Base-by-base conservation (phyloP, 2,329 filamentous ascomycete genomes). In the Lecanosticta acicola region DNA sequence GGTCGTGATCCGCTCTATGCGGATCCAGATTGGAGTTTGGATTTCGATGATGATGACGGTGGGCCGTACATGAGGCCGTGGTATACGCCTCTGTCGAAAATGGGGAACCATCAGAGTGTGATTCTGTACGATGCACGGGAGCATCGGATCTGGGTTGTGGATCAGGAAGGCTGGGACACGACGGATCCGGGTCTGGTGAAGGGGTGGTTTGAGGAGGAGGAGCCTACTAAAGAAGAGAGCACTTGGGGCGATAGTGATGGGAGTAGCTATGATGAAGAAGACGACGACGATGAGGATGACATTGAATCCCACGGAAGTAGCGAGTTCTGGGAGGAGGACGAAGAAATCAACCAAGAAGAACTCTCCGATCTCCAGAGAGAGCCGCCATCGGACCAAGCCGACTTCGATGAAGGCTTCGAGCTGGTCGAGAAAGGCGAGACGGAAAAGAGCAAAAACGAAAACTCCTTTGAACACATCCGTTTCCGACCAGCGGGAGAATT, bases 371-470 rank as follows among this genome's bases (percentile, higher is more conserved):
- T 39, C 3, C 20, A 32, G 3, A n/a, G n/a, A n/a, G n/a, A n/a
- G n/a, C n/a, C 24, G 36, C 26, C 29, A 45, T 11, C 18, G 11
- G 32, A 45, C 20, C 33, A 41, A 8, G n/a, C 45, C 16, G 45
- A 48, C 26, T 48, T 34, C 20, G 45, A 51, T 21, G 48, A 51
- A 32, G 48, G 48, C 2, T 51, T 48, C 21, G 48, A 51, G 13
- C 17, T 51, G 7, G 21, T 41, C 4, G 45, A 48, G 13, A 35
- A 46, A 5, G 24, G 11, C 5, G 24, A 11, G 11, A 29, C 11
- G 24, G 24, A 29, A 11, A 11, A 29, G 18, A 16, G 16, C 33
- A 38, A 39, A 20, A 51, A 49, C 20, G 17, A 24, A 3, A 43
- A 44, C 20, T 41, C 36, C 29, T 34, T 50, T 13, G 39, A 46